Evolutionary conservation across 768 basidiomycete genomes (phyloP).

Genomic region (Ramaria sp.): DNA sequence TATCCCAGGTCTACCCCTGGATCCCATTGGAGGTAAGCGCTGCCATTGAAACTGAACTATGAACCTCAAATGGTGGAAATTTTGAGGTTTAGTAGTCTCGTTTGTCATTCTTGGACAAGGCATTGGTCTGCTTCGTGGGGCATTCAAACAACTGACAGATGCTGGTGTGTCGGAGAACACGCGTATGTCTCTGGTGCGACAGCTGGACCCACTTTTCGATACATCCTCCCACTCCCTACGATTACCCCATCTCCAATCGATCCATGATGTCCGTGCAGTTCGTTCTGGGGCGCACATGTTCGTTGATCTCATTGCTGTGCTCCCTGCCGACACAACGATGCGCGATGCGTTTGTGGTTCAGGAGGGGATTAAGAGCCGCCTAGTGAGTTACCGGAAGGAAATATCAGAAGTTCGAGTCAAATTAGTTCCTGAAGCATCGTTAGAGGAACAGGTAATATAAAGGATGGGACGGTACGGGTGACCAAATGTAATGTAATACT

Average conservation of each 20-base stretch:
- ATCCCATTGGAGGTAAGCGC: slow-evolving; percentile 80
- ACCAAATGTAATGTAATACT: background rate
- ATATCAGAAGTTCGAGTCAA: slow-evolving; percentile 62
- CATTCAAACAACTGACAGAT: slow-evolving; percentile 77
- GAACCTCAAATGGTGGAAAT: background rate
- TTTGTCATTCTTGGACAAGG: slow-evolving; percentile 79
- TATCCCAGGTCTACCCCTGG: slow-evolving; percentile 78
- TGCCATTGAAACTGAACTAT: background rate
- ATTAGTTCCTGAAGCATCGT: slow-evolving; percentile 36
- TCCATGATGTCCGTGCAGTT: slow-evolving; percentile 56
- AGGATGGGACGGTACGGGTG: background rate
- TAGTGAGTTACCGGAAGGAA: slow-evolving; percentile 52
- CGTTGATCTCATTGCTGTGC: slow-evolving; percentile 71
- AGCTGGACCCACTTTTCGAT: slow-evolving; percentile 43
- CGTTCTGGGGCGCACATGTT: slow-evolving; percentile 73
- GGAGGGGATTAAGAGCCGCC: slow-evolving; percentile 39
- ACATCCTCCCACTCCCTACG: slow-evolving; percentile 18
- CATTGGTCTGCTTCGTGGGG: slow-evolving; percentile 49
- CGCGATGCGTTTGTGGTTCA: slow-evolving; percentile 51
- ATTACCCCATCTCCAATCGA: slow-evolving; percentile 27
- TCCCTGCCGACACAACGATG: slow-evolving; percentile 49
- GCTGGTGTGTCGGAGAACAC: slow-evolving; percentile 59
- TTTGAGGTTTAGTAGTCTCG: slow-evolving; percentile 75
- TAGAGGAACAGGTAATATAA: background rate
- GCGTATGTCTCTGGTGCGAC: slow-evolving; percentile 38